Evolutionary conservation across 2,329 filamentous ascomycete genomes (phyloP).

Genomic region (Calonectria ilicicola): DNA sequence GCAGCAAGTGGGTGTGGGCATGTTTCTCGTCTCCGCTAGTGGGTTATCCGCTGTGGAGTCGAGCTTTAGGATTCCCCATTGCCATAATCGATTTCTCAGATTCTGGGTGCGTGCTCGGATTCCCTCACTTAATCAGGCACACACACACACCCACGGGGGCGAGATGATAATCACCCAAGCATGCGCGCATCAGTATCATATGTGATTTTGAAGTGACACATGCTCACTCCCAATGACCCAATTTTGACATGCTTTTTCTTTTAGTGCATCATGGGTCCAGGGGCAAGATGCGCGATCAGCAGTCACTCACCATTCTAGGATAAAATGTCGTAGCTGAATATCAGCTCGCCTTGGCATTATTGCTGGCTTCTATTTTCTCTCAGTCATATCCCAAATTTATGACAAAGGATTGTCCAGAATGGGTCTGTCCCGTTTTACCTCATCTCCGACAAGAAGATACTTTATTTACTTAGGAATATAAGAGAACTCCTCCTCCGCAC

Average conservation of each 20-base stretch:
- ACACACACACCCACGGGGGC: no score
- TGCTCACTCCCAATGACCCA: background rate
- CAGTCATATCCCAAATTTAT: background rate
- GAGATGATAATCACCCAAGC: background rate
- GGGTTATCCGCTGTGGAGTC: background rate
- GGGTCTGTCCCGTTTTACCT: no score
- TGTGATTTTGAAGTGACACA: background rate
- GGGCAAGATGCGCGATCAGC: no score
- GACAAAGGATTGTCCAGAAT: no score
- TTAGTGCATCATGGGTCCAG: no score
- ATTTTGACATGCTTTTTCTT: background rate
- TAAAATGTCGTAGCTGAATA: background rate
- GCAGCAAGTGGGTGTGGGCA: background rate
- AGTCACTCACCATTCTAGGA: no score
- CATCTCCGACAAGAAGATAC: no score
- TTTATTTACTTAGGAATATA: no score
- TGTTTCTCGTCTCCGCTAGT: background rate
- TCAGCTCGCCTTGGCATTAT: background rate
- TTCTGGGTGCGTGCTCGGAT: background rate
- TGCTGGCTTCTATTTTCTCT: background rate
- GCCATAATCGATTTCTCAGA: background rate
- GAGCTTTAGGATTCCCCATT: background rate
- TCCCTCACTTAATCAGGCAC: background rate
- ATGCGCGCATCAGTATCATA: background rate
- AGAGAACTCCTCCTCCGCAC: no score